Conservation (phyloP, 495 filamentous ascomycete species). For the Pyrenula massariospora region DNA sequence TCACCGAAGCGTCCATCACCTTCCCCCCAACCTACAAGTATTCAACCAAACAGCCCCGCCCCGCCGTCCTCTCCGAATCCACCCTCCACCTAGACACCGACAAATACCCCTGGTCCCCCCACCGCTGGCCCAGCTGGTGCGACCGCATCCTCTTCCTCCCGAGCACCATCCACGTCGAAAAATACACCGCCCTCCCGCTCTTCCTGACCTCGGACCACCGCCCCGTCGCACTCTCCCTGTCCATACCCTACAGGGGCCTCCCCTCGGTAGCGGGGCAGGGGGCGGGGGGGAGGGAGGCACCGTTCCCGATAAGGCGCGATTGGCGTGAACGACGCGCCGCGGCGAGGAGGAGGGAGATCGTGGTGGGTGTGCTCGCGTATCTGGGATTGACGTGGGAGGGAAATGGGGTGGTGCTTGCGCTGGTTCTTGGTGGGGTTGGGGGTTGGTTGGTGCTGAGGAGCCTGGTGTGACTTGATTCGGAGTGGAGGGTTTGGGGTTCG, state of each 20-base stretch:
- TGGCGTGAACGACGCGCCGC: constrained; percentile 35
- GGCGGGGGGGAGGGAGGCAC: constrained; percentile 23
- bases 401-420: constrained; percentile 32
- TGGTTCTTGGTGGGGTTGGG: constrained; percentile 27
- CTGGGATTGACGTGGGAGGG: constrained; percentile 51
- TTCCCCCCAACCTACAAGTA: constrained; percentile 96
- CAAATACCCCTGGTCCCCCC: constrained; percentile 62
- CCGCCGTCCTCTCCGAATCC: constrained; percentile 15
- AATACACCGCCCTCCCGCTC: constrained; percentile 64
- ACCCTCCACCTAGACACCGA: constrained; percentile 22
- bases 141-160: constrained; percentile 77
- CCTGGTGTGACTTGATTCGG: constrained; percentile 7
- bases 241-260: constrained; percentile 37
- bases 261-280: constrained; percentile 7
- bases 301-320: constrained; percentile 40
- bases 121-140: constrained; percentile 89
- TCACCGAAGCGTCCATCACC: constrained; percentile 58
- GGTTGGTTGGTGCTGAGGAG: constrained; percentile 34
- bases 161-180: constrained; percentile 38
- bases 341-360: constrained; percentile 44
- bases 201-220: constrained; percentile 76
- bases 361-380: constrained; percentile 46
- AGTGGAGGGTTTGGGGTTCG: too few relatives aligned
- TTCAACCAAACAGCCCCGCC: constrained; percentile 25
- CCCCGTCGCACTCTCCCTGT: constrained; percentile 57